phyloP scores from a whole-genome alignment of 805 yeast genomes.

The Wickerhamiella allomyrinae region DNA sequence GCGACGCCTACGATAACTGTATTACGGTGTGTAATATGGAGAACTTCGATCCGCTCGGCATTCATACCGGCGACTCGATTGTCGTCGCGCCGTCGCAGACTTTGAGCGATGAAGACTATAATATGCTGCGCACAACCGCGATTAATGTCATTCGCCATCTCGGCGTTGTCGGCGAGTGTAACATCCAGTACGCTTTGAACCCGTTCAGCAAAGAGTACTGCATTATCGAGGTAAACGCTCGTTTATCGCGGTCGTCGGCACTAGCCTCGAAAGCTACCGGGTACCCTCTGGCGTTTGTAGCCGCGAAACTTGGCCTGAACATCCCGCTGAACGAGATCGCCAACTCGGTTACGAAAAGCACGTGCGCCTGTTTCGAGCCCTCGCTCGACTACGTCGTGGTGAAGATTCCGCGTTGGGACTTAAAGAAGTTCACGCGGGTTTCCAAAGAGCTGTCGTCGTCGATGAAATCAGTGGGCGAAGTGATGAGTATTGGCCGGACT shows the following conservation, averaged over 20 bases:
- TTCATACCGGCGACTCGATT: constrained; percentile 97
- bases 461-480: constrained; percentile 98
- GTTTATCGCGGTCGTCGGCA: constrained; percentile 97
- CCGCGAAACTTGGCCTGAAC: constrained; percentile 90
- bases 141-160: constrained; percentile 92
- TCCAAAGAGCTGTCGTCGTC: constrained; percentile 76
- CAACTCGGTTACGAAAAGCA: constrained; percentile 84
- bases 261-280: constrained; percentile 98
- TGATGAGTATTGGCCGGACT: constrained; percentile 93
- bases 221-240: constrained; percentile 94
- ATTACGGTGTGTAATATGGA: constrained; percentile 99
- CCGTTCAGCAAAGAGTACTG: constrained; percentile 91
- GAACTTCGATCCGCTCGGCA: constrained; percentile 95
- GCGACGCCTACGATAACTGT: constrained; percentile 95
- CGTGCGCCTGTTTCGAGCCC: constrained; percentile 96
- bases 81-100: constrained; percentile 99
- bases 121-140: constrained; percentile 96
- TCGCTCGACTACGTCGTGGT: constrained; percentile 93
- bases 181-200: constrained; percentile 90
- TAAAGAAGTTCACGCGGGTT: constrained; percentile 88
- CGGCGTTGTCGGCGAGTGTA: constrained; percentile 99
- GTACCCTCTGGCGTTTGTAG: constrained; percentile 94
- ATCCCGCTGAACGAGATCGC: constrained; percentile 82
- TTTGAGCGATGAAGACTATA: constrained; percentile 88
- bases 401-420: constrained; percentile 98